Percentiles rank a stretch among this genome's conserved stretches.
phyloP scores from a whole-genome alignment of 2,329 filamentous ascomycete genomes.

The Chaetomiaceae sp. region DNA sequence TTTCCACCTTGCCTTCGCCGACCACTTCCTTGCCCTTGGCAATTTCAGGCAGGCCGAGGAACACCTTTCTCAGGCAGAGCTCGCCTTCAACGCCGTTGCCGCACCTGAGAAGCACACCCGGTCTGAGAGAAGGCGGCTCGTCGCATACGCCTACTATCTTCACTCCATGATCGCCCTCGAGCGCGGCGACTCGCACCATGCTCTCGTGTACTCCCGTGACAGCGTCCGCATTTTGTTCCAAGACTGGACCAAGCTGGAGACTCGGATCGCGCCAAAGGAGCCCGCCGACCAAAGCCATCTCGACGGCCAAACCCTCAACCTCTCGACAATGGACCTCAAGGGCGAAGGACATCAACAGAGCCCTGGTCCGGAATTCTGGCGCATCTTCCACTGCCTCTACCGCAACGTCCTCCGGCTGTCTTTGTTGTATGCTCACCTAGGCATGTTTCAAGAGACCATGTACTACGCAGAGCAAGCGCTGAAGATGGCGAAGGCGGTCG shows the following conservation, averaged over 20 bases:
- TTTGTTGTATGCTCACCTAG: constrained; percentile 74
- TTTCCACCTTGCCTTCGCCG: constrained; percentile 68
- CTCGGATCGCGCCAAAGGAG: constrained; percentile 26
- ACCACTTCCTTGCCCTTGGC: constrained; percentile 67
- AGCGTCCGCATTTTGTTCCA: constrained; percentile 53
- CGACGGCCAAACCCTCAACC: constrained; percentile 29
- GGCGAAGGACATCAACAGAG: constrained; percentile 28
- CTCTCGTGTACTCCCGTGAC: constrained; percentile 53
- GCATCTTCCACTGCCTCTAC: constrained; percentile 68
- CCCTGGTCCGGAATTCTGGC: constrained; percentile 71
- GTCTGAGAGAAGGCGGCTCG: constrained; percentile 44
- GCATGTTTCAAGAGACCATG: constrained; percentile 80
- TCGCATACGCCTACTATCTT: constrained; percentile 58
- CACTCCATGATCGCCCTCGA: constrained; percentile 63
- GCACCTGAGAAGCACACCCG: constrained; percentile 10
- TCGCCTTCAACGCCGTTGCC: constrained; percentile 31
- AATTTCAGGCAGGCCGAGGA: constrained; percentile 57
- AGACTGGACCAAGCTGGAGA: constrained; percentile 52
- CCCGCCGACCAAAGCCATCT: constrained; percentile 6
- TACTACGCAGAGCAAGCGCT: constrained; percentile 83
- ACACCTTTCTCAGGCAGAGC: constrained; percentile 39
- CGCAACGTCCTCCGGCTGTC: constrained; percentile 69
- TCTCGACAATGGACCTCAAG: constrained; percentile 27
- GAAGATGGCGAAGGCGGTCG: constrained; percentile 67
- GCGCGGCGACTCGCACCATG: constrained; percentile 54